Percentiles rank a stretch among this genome's conserved stretches.
phyloP scores from a whole-genome alignment of 441 rosid genomes.

The Erysimum cheiri region DNA sequence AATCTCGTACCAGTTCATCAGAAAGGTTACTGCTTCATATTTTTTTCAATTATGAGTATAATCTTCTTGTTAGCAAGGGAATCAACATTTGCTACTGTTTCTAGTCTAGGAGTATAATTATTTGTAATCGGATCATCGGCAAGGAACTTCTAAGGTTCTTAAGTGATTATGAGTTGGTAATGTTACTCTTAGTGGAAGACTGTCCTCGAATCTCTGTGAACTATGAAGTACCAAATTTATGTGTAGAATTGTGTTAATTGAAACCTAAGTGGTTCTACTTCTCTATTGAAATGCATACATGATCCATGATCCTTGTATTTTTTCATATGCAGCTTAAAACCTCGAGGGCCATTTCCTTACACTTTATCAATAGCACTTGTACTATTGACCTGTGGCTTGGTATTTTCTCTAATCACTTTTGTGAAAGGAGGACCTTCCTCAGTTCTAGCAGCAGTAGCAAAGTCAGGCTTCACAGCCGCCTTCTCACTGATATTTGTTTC shows the following conservation, averaged over 20 bases:
- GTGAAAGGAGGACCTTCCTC: constrained; percentile 78
- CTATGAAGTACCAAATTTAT: not conserved
- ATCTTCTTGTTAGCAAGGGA: constrained; percentile 4
- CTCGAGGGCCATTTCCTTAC: constrained; percentile 69
- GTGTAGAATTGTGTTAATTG: not conserved
- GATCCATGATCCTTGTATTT: constrained; percentile 18
- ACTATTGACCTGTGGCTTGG: constrained; percentile 73
- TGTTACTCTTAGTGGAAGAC: not conserved
- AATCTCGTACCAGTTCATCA: constrained; percentile 8
- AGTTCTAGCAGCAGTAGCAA: constrained; percentile 78
- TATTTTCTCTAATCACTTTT: constrained; percentile 73
- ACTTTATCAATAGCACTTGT: constrained; percentile 73
- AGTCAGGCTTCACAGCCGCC: constrained; percentile 97
- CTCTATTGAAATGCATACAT: constrained; percentile 7
- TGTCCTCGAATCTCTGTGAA: not conserved
- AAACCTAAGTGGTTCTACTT: constrained; percentile 1
- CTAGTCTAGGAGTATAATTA: not conserved
- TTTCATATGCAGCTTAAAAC: constrained; percentile 65
- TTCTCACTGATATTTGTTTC: constrained; percentile 68
- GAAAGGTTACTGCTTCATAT: constrained; percentile 40
- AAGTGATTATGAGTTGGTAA: not conserved
- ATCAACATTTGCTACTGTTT: constrained; percentile 13
- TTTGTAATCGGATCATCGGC: not conserved
- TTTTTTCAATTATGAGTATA: too few species aligned
- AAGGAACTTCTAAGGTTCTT: too few species aligned